Evolutionary conservation across 176 grass and related monocot species (phyloP), one percentile per base, ranked within the genome.

Genomic region (Oryza meridionalis): DNA sequence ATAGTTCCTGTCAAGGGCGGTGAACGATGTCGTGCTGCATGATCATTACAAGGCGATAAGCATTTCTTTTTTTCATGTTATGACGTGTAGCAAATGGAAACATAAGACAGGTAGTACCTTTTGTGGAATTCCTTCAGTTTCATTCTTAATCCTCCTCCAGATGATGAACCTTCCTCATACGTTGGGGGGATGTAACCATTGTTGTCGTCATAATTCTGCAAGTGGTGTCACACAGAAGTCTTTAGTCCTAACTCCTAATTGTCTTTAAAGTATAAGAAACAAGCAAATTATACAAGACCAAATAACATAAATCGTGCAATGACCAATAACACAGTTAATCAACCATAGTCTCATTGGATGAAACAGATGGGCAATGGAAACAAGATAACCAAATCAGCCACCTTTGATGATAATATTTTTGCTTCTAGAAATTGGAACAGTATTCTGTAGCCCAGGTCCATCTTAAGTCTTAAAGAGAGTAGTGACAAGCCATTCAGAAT

Each of bases 41-140:
- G 53, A 90, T 42, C 53, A 84, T 77, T 79, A 61, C 27, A 33
- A 84, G 32, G 14, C 32, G 14, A 17, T 90, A 69, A 82, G 44
- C 5, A 78, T 24, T n/a, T 50, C 29, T 0, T 45, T 38, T 45
- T 80, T 53, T 40, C 25, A 45, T 43, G 42, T 32, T 32, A 88
- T 67, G 24, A 76, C 19, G n/a, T 38, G 16, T 37, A 27, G 16
- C 7, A 47, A 82, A 46, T 46, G 25, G 33, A 80, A 65, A 83
- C 61, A 85, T 59, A 50, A 26, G 26, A 38, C 58, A 72, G 37
- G 81, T 76, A 98, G 81, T 76, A 98, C 96, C 92, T 98, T 86
- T 94, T 94, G 80, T 98, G 96, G 72, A 98, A 94, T 75, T 98
- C 93, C 78, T 95, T 98, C 13, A 98, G 96, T 82, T 92, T 98